Percentiles rank a stretch among this genome's conserved stretches.
These are phyloP conservation scores for Staphylotrichum longicolle DNA, from an alignment of 495 filamentous ascomycete species.

Conservation along the genomic window DNA sequence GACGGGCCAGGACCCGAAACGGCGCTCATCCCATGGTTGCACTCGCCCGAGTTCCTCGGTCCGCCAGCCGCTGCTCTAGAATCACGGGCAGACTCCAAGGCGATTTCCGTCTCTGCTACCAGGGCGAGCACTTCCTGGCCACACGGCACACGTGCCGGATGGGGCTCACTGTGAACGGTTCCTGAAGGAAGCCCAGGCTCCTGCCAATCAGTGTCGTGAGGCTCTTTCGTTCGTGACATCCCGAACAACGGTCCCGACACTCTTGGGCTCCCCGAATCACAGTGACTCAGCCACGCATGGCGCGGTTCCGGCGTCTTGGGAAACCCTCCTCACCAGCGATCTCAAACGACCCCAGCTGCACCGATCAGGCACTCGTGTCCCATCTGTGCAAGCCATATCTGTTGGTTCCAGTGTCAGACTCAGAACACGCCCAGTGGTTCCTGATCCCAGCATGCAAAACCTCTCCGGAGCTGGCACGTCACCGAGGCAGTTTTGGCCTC, in stretches of 20 bases:
- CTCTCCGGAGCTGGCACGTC: conserved; percentile 19
- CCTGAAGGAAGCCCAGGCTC: conserved; percentile 1
- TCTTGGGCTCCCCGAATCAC: conserved; percentile 16
- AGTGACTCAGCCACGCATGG: conserved; percentile 23
- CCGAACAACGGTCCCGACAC: conserved; percentile 15
- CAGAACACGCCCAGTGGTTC: not conserved
- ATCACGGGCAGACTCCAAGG: no score
- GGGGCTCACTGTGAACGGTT: not conserved
- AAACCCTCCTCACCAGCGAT: conserved; percentile 12
- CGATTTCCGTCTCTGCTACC: not conserved
- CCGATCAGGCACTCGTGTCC: not conserved
- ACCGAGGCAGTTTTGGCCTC: conserved; percentile 10
- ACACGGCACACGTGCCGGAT: conserved; percentile 17
- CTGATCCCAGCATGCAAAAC: conserved; percentile 13
- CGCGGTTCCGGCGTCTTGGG: conserved; percentile 22
- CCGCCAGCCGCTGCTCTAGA: not conserved
- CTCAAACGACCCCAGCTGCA: conserved; percentile 19
- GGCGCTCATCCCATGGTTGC: not conserved
- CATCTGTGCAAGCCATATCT: not conserved
- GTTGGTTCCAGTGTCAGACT: conserved; percentile 17
- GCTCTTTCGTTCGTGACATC: conserved; percentile 5
- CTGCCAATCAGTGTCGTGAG: conserved; percentile 28
- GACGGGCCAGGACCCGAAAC: not conserved
- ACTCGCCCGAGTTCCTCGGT: not conserved
- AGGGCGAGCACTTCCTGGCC: not conserved